phyloP scores from a whole-genome alignment of 129 eudicot genomes.

The Escallonia herrerae region DNA sequence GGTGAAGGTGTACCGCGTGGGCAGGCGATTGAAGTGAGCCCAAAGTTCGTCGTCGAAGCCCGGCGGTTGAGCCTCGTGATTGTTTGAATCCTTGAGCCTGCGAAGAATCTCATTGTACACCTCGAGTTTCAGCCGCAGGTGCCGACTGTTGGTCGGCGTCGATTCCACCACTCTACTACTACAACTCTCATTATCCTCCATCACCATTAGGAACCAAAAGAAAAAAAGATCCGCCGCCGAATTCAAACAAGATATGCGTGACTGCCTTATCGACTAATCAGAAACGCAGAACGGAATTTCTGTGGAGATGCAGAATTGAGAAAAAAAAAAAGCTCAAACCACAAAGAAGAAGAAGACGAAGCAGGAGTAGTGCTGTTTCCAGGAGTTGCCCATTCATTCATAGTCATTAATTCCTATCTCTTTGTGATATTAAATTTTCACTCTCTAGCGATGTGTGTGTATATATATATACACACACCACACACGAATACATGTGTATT shows the following conservation, averaged over 20 bases:
- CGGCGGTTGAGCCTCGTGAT: slow-evolving; percentile 49
- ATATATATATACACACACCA: too few species aligned
- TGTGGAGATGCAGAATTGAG: neutral
- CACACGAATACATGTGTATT: too few species aligned
- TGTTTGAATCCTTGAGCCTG: slow-evolving; percentile 55
- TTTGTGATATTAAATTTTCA: too few species aligned
- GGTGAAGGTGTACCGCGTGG: slow-evolving; percentile 46
- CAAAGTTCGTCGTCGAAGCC: slow-evolving; percentile 85
- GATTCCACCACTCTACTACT: slow-evolving; percentile 58
- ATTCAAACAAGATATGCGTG: neutral
- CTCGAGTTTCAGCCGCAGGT: slow-evolving; percentile 69
- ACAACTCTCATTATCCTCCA: slow-evolving; percentile 78
- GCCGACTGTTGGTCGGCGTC: slow-evolving; percentile 36
- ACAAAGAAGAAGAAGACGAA: neutral
- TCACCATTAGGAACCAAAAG: slow-evolving; percentile 51
- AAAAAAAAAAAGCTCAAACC: neutral
- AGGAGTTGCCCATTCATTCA: too few species aligned
- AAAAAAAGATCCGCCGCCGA: neutral
- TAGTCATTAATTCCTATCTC: too few species aligned
- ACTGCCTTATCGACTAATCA: neutral
- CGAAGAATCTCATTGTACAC: slow-evolving; percentile 84
- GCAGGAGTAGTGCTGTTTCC: too few species aligned
- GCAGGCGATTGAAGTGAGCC: slow-evolving; percentile 91
- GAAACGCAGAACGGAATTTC: neutral
- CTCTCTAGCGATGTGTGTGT: too few species aligned